Percentiles rank a stretch among this genome's conserved stretches.
Conservation (phyloP, 1,284 basidiomycete species). For the Fomes fomentarius region DNA sequence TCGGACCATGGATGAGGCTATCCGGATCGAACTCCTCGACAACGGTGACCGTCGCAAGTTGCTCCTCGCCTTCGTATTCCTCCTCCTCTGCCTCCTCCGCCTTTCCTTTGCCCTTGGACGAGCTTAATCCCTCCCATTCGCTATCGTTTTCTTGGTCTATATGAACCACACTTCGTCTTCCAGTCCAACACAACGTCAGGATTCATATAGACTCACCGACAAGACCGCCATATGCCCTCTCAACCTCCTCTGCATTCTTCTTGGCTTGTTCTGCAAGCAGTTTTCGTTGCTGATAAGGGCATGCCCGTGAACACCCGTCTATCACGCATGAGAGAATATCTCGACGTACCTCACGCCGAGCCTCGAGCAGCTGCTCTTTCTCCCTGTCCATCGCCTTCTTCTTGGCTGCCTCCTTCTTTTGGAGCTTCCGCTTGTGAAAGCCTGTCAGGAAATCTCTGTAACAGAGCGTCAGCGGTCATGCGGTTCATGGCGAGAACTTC, state of each 20-base stretch:
- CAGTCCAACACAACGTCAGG: conserved; percentile 20
- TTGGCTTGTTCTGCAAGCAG: conserved; percentile 69
- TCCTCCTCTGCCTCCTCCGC: conserved; percentile 48
- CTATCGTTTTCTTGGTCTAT: conserved; percentile 38
- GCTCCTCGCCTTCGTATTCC: conserved; percentile 76
- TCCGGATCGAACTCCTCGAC: conserved; percentile 81
- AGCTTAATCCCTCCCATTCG: conserved; percentile 48
- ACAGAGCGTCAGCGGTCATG: not conserved
- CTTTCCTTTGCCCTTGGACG: conserved; percentile 27
- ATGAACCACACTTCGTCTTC: conserved; percentile 3
- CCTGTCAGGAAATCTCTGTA: conserved; percentile 82
- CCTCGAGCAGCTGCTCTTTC: conserved; percentile 68
- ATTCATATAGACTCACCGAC: conserved; percentile 43
- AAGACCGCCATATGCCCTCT: conserved; percentile 66
- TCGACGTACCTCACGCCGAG: conserved; percentile 64
- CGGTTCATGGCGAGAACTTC: not conserved
- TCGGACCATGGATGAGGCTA: conserved; percentile 53
- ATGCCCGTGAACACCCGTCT: conserved; percentile 1
- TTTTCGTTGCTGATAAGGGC: conserved; percentile 58
- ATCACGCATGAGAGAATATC: not conserved
- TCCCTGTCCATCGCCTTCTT: conserved; percentile 69
- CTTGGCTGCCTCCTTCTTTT: conserved; percentile 71
- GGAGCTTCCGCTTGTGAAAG: conserved; percentile 84
- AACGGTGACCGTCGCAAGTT: conserved; percentile 80
- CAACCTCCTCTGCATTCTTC: conserved; percentile 71